Conservation (phyloP, 2,329 filamentous ascomycete species). For the Beauveria sp. region DNA sequence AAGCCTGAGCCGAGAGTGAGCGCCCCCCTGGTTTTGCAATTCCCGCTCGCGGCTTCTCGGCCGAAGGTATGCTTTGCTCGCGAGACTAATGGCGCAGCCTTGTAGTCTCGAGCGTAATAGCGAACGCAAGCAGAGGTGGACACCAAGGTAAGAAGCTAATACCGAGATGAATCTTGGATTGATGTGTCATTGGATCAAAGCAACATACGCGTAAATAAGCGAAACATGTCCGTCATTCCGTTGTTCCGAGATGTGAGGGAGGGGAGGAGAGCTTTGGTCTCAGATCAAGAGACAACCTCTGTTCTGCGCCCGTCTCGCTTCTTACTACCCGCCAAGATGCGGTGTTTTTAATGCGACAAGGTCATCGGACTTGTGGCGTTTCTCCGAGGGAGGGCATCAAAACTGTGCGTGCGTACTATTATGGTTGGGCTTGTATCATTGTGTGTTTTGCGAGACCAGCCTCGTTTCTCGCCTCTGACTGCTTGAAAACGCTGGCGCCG, state of each 20-base stretch:
- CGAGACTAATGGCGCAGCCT: no score
- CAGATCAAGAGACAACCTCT: neutral
- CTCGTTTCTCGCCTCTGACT: neutral
- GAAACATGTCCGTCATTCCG: neutral
- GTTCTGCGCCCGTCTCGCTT: neutral
- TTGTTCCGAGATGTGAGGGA: neutral
- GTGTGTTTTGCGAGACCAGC: neutral
- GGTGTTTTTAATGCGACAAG: neutral
- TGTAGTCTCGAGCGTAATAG: no score
- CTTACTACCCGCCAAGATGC: neutral
- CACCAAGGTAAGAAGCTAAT: no score
- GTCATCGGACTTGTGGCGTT: constrained; percentile 1
- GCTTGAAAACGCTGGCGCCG: neutral
- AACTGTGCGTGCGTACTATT: neutral
- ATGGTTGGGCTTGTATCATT: neutral
- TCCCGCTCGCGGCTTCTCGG: no score
- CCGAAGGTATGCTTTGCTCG: no score
- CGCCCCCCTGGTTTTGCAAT: no score
- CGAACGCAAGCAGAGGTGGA: no score
- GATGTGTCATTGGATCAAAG: no score
- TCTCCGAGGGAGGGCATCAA: neutral
- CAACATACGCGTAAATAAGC: no score
- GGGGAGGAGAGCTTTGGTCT: neutral
- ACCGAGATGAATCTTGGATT: no score
- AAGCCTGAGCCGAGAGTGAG: no score